Percentiles rank a stretch among this genome's conserved stretches.
Conservation (phyloP, 1,284 basidiomycete genomes). For the Melanopsichium pennsylvanicum region DNA sequence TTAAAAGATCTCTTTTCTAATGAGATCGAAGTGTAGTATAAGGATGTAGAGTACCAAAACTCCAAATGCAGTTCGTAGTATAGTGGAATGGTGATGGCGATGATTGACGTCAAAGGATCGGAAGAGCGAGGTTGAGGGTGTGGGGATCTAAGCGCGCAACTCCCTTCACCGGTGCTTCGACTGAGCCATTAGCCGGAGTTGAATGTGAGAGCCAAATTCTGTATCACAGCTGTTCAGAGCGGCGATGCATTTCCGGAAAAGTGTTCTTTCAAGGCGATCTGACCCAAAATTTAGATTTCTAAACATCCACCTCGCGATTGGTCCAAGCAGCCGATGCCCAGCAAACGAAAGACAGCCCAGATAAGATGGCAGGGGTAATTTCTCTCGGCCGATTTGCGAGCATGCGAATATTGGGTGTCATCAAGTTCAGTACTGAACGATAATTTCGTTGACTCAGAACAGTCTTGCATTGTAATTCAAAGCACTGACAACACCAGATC, state of each 20-base stretch:
- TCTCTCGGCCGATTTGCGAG: constrained; percentile 2
- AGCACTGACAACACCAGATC: too few species aligned
- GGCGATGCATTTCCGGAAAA: background rate
- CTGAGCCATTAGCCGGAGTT: constrained; percentile 25
- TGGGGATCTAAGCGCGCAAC: constrained; percentile 15
- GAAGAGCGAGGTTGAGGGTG: background rate
- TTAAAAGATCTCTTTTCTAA: background rate
- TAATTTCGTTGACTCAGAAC: too few species aligned
- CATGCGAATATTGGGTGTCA: background rate
- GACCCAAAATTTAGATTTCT: constrained; percentile 35
- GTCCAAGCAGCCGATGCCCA: constrained; percentile 3
- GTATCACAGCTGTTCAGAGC: background rate
- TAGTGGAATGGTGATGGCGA: constrained; percentile 4
- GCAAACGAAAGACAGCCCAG: background rate
- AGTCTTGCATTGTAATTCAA: too few species aligned
- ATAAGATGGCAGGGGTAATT: background rate
- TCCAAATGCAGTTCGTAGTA: constrained; percentile 4
- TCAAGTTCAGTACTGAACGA: background rate
- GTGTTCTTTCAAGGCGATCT: background rate
- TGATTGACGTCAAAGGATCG: constrained; percentile 3
- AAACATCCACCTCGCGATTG: constrained; percentile 26
- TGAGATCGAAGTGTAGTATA: constrained; percentile 2
- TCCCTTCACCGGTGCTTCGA: constrained; percentile 21
- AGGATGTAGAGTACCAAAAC: constrained; percentile 3
- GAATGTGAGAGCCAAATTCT: constrained; percentile 9